Evolutionary conservation across 768 basidiomycete species (phyloP).

Genomic region (Lactifluus volemus): DNA sequence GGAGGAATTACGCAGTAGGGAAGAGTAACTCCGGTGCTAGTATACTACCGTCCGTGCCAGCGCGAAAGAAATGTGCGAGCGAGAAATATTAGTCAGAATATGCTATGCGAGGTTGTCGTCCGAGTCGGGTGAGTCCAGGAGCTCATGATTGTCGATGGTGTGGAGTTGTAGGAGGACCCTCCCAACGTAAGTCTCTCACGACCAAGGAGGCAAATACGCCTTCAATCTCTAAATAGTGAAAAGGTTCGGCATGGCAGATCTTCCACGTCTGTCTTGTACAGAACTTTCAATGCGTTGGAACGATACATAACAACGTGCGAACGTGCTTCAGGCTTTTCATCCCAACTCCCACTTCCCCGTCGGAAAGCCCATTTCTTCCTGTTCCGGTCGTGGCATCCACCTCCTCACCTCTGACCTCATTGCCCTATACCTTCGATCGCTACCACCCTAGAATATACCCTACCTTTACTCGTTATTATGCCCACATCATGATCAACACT

Average conservation of each 20-base stretch:
- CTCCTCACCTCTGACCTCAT: conserved; percentile 46
- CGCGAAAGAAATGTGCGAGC: conserved; percentile 53
- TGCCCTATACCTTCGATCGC: conserved; percentile 32
- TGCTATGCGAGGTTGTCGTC: conserved; percentile 53
- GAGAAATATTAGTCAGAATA: conserved; percentile 55
- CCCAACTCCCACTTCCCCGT: conserved; percentile 42
- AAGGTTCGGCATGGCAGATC: conserved; percentile 32
- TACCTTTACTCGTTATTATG: conserved; percentile 60
- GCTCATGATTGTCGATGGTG: conserved; percentile 29
- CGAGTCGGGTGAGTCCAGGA: conserved; percentile 55
- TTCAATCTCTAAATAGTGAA: conserved; percentile 36
- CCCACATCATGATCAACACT: conserved; percentile 59
- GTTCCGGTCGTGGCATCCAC: conserved; percentile 45
- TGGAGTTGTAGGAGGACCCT: conserved; percentile 35
- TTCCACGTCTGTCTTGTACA: conserved; percentile 39
- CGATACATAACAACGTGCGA: conserved; percentile 45
- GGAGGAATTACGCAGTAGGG: conserved; percentile 30
- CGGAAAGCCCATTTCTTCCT: conserved; percentile 26
- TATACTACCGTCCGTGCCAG: conserved; percentile 48
- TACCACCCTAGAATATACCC: conserved; percentile 52
- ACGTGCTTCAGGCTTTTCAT: conserved; percentile 50
- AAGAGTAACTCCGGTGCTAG: conserved; percentile 43
- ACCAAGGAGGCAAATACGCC: conserved; percentile 25
- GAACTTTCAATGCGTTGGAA: conserved; percentile 61
- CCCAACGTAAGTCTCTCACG: conserved; percentile 20